Conservation (phyloP, 1,284 basidiomycete genomes). For the Ustilago bromivora region DNA sequence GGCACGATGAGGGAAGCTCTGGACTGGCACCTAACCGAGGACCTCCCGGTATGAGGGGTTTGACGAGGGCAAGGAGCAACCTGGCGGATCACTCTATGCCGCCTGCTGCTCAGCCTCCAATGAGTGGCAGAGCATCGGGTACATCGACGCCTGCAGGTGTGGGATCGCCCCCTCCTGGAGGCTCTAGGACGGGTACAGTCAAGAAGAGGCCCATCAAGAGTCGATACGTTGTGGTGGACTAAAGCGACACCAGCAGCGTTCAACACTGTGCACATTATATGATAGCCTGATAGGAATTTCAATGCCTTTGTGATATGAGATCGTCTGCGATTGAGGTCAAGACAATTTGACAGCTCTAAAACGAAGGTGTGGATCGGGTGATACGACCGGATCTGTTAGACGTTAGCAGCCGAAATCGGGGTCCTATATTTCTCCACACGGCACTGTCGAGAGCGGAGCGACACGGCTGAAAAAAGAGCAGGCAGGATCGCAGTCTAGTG, state of each 20-base stretch:
- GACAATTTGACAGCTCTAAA: too few relatives aligned
- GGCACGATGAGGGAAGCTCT: conserved; percentile 34
- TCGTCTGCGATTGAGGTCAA: not conserved
- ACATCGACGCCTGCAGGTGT: conserved; percentile 28
- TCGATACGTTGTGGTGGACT: conserved; percentile 67
- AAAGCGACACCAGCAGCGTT: not conserved
- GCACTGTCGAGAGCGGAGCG: not conserved
- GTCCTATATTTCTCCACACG: conserved; percentile 7
- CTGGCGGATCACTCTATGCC: conserved; percentile 59
- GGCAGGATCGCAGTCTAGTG: not conserved
- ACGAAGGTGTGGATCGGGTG: not conserved
- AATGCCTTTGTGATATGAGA: not conserved
- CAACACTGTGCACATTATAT: not conserved
- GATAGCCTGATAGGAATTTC: not conserved
- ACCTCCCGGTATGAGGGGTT: conserved; percentile 29
- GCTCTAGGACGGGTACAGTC: conserved; percentile 37
- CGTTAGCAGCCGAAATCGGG: not conserved
- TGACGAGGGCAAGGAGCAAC: conserved; percentile 54
- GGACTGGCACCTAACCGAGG: conserved; percentile 27
- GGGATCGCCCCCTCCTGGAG: conserved; percentile 44
- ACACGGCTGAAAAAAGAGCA: not conserved
- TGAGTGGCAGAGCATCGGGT: conserved; percentile 23
- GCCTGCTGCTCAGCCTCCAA: conserved; percentile 55
- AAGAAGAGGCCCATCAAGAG: conserved; percentile 68
- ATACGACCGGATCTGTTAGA: not conserved